phyloP scores from a whole-genome alignment of 1,284 basidiomycete genomes.

The Ustilago hordei region DNA sequence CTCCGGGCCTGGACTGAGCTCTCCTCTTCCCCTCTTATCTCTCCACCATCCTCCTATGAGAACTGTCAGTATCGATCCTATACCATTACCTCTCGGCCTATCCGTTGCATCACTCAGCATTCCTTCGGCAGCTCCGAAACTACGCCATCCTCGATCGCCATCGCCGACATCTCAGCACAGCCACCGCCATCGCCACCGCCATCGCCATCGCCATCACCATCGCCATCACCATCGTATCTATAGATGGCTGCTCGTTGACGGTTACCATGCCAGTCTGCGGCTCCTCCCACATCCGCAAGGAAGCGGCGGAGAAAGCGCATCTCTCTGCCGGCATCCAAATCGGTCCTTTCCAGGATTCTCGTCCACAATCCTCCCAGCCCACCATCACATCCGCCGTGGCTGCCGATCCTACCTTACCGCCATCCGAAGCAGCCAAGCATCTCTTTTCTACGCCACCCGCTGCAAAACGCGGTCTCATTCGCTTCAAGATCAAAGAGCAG shows the following conservation, averaged over 20 bases:
- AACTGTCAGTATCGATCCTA: background rate
- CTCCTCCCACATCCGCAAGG: conserved; percentile 29
- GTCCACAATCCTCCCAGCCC: conserved; percentile 45
- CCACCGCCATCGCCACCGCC: background rate
- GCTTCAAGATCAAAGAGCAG: conserved; percentile 64
- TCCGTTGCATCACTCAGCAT: background rate
- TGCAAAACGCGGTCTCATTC: conserved; percentile 53
- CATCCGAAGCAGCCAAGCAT: conserved; percentile 51
- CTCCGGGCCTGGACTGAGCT: background rate
- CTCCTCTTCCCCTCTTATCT: background rate
- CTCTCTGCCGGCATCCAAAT: conserved; percentile 45
- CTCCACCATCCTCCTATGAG: background rate
- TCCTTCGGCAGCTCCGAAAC: background rate
- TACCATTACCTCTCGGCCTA: background rate
- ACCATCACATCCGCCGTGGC: conserved; percentile 67
- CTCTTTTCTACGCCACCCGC: conserved; percentile 60
- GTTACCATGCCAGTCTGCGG: conserved; percentile 43
- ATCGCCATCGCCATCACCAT: too few species aligned
- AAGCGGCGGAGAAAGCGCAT: conserved; percentile 41
- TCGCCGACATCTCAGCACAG: background rate
- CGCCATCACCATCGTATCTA: too few species aligned
- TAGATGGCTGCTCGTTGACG: background rate
- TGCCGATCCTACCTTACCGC: conserved; percentile 54
- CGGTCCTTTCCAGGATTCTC: conserved; percentile 36
- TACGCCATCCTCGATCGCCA: background rate